A percentile compares a stretch with the other conserved stretches of the same genome.
These are phyloP conservation scores for Penicillium mononematosum DNA, from an alignment of 495 filamentous ascomycete species.

Conservation along the genomic window DNA sequence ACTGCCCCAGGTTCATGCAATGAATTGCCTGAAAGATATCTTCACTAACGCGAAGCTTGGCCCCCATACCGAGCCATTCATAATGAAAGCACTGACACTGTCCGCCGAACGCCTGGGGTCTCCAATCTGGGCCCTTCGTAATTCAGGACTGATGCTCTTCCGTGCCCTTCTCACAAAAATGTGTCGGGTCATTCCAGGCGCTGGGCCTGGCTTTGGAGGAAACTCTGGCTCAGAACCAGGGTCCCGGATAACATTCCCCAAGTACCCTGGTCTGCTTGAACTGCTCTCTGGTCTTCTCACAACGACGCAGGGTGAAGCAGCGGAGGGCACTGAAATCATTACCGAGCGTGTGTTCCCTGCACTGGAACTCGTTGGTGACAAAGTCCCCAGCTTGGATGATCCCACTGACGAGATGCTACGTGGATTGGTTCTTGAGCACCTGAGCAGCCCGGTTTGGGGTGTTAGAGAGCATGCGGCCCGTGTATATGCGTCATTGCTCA, in stretches of 20 bases:
- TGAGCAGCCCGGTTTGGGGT: conserved; percentile 79
- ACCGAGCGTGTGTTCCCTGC: conserved; percentile 82
- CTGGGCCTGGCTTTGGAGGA: conserved; percentile 41
- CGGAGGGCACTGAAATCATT: conserved; percentile 45
- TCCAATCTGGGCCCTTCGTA: conserved; percentile 84
- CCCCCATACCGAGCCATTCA: conserved; percentile 58
- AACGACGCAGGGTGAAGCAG: conserved; percentile 35
- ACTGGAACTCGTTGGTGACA: conserved; percentile 70
- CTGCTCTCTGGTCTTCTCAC: conserved; percentile 68
- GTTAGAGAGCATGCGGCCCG: conserved; percentile 87
- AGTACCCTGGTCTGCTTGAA: conserved; percentile 66
- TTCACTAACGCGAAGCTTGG: conserved; percentile 76
- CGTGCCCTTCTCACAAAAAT: conserved; percentile 76
- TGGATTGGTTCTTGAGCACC: conserved; percentile 38
- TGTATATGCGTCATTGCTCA: conserved; percentile 66
- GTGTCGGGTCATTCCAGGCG: conserved; percentile 33
- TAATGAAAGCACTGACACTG: conserved; percentile 70
- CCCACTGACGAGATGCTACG: conserved; percentile 36
- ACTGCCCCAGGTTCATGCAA: conserved; percentile 87
- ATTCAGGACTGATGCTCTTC: conserved; percentile 87
- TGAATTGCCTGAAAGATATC: conserved; percentile 87
- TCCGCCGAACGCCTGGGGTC: conserved; percentile 67
- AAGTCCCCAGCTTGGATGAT: conserved; percentile 38
- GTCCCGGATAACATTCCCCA: conserved; percentile 50
- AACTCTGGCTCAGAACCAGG: conserved; percentile 44